Evolutionary conservation across 192 early-diverging fungal genomes (phyloP), one percentile per base, ranked within the genome.

Genomic region (Phycomyces nitens): DNA sequence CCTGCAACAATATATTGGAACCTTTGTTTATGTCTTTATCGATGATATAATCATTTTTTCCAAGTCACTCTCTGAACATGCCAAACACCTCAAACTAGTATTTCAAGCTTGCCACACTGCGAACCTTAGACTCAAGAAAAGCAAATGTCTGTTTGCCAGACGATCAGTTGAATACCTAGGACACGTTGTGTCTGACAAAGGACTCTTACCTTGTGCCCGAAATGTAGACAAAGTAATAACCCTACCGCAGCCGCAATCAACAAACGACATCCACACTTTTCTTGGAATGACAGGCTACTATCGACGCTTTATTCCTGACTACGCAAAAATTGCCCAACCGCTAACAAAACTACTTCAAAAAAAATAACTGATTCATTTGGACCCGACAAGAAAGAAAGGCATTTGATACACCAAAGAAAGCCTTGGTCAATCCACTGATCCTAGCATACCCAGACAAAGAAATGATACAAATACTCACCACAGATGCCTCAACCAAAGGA

Each of bases 21-120:
- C 34, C 0, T 66, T 52, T 20, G 50, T 58, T 0, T 56, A 66
- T 21, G 60, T 79, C 0, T 77, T 66, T 15, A 44, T 79, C 0
- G 77, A 79, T 40, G 74, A 79, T 29, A 69, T 79, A 3, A n/a
- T 64, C 5, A 43, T 77, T 3, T 77, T 71, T 21, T 79, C 77
- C 0, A 40, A 47, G 4, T 40, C 38, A 0, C n/a, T 72, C 0
- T 56, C 68, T 12, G 62, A 72, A 23, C 73, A 78, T 22, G 1
- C 15, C 1, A 1, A 23, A 7, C 57, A 75, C 29, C 39, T 76
- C 0, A 5, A 20, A 11, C 0, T 40, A 6, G 60, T 83, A 1
- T 59, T 82, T n/a, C 5, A 51, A 61, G 55, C 5, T 4, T 61
- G 59, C 26, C 14, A 38, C 14, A 12, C 34, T 12, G 14, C 9